These are phyloP conservation scores for Micractinium sp. DNA, from an alignment of 139 green algal species.

Conservation along the genomic window DNA sequence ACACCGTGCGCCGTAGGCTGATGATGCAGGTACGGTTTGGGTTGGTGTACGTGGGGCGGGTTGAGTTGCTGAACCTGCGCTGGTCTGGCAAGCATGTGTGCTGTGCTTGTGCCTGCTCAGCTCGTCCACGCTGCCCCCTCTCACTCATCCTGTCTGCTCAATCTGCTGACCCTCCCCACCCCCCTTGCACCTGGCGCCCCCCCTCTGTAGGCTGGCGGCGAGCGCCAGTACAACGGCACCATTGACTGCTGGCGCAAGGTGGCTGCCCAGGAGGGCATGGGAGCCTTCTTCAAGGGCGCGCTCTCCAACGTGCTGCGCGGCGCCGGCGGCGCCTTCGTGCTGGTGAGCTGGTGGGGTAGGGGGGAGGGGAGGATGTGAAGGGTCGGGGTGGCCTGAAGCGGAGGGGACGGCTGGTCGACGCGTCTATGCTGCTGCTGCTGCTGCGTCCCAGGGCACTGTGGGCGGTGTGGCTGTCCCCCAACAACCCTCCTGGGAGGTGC, in stretches of 20 bases:
- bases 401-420: too few species aligned
- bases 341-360: constrained; percentile 18
- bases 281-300: constrained; percentile 96
- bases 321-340: constrained; percentile 73
- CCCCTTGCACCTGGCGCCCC: constrained; percentile 59
- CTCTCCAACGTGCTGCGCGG: constrained; percentile 84
- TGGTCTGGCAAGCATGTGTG: too few species aligned
- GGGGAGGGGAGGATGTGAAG: too few species aligned
- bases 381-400: too few species aligned
- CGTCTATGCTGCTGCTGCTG: too few species aligned
- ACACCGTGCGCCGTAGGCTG: constrained; percentile 97
- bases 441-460: too few species aligned
- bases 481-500: too few species aligned
- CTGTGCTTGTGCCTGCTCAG: constrained; percentile 62
- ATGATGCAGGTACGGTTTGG: constrained; percentile 99
- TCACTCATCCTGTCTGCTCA: constrained; percentile 55
- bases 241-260: constrained; percentile 96
- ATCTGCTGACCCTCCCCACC: not conserved
- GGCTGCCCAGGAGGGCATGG: constrained; percentile 87
- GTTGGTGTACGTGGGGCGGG: too few species aligned
- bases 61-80: too few species aligned
- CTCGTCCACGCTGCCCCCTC: too few species aligned
- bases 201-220: constrained; percentile 89
- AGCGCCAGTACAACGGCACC: constrained; percentile 92
- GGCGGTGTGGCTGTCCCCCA: too few species aligned